A percentile compares a stretch with the other conserved stretches of the same genome.
Conservation (phyloP, 1,284 basidiomycete species). For the Thecaphora frezii region DNA sequence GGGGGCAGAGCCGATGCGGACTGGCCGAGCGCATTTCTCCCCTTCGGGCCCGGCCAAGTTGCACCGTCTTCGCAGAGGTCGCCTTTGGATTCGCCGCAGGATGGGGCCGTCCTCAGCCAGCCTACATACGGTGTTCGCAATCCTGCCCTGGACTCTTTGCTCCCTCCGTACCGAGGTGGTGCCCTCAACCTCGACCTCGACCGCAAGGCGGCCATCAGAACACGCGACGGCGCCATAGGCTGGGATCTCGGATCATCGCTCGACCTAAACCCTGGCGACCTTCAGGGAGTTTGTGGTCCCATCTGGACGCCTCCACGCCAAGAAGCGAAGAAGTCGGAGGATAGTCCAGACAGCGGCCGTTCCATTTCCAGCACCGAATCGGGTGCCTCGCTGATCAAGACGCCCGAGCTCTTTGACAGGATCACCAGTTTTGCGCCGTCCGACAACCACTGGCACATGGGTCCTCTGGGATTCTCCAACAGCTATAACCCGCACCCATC, state of each 20-base stretch:
- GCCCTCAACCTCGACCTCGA: background rate
- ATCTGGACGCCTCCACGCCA: background rate
- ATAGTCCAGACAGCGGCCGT: background rate
- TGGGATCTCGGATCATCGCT: background rate
- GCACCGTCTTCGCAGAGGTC: background rate
- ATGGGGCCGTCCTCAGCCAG: background rate
- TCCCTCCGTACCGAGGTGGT: background rate
- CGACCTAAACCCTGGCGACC: background rate
- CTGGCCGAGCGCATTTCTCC: background rate
- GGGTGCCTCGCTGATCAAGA: background rate
- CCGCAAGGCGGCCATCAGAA: background rate
- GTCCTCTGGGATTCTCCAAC: background rate
- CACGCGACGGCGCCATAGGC: background rate
- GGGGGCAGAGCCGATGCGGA: background rate
- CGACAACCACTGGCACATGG: background rate
- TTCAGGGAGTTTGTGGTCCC: background rate
- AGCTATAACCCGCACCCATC: background rate
- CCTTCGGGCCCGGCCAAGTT: background rate
- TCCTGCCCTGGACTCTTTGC: too few relatives aligned
- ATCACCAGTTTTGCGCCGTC: background rate
- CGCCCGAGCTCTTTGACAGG: background rate
- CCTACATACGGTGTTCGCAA: too few relatives aligned
- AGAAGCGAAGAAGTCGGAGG: background rate
- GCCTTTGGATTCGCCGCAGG: background rate
- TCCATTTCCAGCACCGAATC: background rate